These are phyloP conservation scores for Fusarium nelsonii DNA, from an alignment of 2,329 filamentous ascomycete species.

Conservation along the genomic window DNA sequence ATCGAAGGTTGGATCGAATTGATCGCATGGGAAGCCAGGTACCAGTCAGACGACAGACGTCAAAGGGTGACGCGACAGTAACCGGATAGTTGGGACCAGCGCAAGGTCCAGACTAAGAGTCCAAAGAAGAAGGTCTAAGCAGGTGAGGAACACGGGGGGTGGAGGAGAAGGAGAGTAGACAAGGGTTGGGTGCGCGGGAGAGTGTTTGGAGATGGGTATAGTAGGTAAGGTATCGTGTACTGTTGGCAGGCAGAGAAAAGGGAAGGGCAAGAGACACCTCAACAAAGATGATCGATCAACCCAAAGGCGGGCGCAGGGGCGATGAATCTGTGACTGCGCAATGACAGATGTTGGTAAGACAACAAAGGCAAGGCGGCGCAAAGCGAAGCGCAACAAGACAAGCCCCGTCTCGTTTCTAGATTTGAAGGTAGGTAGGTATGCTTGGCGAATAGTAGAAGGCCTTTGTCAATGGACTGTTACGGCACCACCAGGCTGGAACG, in stretches of 20 bases:
- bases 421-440: constrained; percentile 21
- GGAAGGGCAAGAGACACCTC: constrained; percentile 14
- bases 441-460: constrained; percentile 34
- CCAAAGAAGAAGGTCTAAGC: constrained; percentile 21
- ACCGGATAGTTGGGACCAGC: constrained; percentile 38
- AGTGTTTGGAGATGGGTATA: neutral
- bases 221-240: neutral
- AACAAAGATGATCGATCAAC: constrained; percentile 31
- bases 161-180: constrained; percentile 6
- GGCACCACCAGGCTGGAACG: constrained; percentile 41
- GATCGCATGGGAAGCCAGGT: constrained; percentile 36
- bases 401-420: constrained; percentile 27
- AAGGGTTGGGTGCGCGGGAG: constrained; percentile 12
- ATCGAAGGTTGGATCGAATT: constrained; percentile 37
- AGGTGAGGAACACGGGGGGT: constrained; percentile 10
- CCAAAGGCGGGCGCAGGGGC: constrained; percentile 31
- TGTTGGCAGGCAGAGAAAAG: constrained; percentile 4
- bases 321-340: constrained; percentile 30
- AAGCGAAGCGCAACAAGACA: constrained; percentile 22
- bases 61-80: constrained; percentile 42
- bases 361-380: constrained; percentile 30
- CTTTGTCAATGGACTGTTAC: constrained; percentile 30
- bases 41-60: constrained; percentile 41
- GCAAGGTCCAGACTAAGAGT: constrained; percentile 22
- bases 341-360: constrained; percentile 38